A percentile compares a stretch with the other conserved stretches of the same genome.
Conservation (phyloP, 2,329 filamentous ascomycete species). For the Arachnopeziza araneosa region DNA sequence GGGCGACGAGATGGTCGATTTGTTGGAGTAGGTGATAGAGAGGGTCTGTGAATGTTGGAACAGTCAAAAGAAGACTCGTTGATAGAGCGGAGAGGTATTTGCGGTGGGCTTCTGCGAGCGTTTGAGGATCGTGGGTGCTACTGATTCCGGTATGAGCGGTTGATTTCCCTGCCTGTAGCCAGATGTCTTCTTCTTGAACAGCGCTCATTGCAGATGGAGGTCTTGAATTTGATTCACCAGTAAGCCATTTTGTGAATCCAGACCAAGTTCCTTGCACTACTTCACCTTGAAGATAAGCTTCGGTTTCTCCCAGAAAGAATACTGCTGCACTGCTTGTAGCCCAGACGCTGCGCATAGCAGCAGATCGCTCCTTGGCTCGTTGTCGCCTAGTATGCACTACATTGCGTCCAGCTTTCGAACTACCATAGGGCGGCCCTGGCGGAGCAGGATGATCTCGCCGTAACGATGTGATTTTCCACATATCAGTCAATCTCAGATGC, state of each 20-base stretch:
- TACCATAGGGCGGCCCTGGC: slow-evolving; percentile 57
- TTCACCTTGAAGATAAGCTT: slow-evolving; percentile 84
- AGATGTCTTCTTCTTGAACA: slow-evolving; percentile 37
- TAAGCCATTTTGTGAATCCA: slow-evolving; percentile 72
- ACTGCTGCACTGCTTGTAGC: slow-evolving; percentile 81
- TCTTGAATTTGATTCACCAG: slow-evolving; percentile 23
- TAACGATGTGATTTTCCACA: slow-evolving; percentile 81
- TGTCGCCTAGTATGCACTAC: slow-evolving; percentile 57
- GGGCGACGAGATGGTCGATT: slow-evolving; percentile 76
- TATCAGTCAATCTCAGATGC: slow-evolving; percentile 73
- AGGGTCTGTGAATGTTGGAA: slow-evolving; percentile 55
- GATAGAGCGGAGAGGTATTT: slow-evolving; percentile 66
- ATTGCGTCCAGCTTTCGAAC: slow-evolving; percentile 52
- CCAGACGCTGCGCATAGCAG: slow-evolving; percentile 77
- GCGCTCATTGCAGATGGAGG: slow-evolving; percentile 13
- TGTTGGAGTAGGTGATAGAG: slow-evolving; percentile 64
- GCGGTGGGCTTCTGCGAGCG: slow-evolving; percentile 72
- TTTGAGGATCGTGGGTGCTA: slow-evolving; percentile 69
- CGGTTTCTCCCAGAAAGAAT: slow-evolving; percentile 83
- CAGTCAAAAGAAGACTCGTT: slow-evolving; percentile 61
- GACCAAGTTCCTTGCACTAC: slow-evolving; percentile 78
- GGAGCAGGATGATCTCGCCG: slow-evolving; percentile 73
- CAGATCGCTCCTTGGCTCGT: slow-evolving; percentile 57
- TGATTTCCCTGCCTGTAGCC: slow-evolving; percentile 31
- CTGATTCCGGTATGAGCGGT: slow-evolving; percentile 18